These are phyloP conservation scores for Intubia oerlemansii DNA, from an alignment of 2,329 filamentous ascomycete genomes.

Conservation along the genomic window DNA sequence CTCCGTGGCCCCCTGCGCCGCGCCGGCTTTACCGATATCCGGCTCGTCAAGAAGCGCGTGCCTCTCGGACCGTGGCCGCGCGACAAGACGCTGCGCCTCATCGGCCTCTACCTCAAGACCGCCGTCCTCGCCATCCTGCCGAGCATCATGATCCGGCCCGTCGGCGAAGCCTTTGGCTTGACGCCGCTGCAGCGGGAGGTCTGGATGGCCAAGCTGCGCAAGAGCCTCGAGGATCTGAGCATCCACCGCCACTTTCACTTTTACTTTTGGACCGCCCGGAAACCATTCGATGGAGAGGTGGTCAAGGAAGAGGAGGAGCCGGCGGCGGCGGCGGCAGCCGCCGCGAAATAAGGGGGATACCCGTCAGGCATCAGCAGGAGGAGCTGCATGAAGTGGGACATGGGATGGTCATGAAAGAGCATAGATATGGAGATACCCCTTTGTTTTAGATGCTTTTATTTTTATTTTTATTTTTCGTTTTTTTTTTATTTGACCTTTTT, in stretches of 20 bases:
- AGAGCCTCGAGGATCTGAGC: slow-evolving; percentile 14
- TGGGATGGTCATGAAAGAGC: too few relatives aligned
- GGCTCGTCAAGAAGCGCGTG: slow-evolving; percentile 18
- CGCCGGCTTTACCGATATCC: slow-evolving; percentile 22
- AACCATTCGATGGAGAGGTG: too few relatives aligned
- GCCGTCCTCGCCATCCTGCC: slow-evolving; percentile 17
- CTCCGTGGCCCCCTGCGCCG: slow-evolving; percentile 15
- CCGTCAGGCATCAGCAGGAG: too few relatives aligned
- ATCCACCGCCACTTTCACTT: slow-evolving; percentile 19
- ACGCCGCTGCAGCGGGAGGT: slow-evolving; percentile 12
- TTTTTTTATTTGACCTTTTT: too few relatives aligned
- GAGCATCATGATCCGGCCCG: slow-evolving; percentile 16
- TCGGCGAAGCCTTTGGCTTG: slow-evolving; percentile 15
- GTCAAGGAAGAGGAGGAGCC: too few relatives aligned
- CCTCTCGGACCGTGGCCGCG: slow-evolving; percentile 22
- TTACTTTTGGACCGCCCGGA: slow-evolving; percentile 19
- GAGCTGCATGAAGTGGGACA: too few relatives aligned
- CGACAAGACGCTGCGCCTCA: slow-evolving; percentile 15
- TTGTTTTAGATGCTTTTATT: too few relatives aligned
- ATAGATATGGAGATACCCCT: too few relatives aligned
- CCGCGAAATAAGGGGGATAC: too few relatives aligned
- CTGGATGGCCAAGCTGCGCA: slow-evolving; percentile 12
- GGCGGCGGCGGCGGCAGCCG: too few relatives aligned
- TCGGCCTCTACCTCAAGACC: slow-evolving; percentile 18
- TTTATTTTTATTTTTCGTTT: too few relatives aligned